These are phyloP conservation scores for Fusarium virguliforme DNA, from an alignment of 2,329 filamentous ascomycete species.

Conservation along the genomic window DNA sequence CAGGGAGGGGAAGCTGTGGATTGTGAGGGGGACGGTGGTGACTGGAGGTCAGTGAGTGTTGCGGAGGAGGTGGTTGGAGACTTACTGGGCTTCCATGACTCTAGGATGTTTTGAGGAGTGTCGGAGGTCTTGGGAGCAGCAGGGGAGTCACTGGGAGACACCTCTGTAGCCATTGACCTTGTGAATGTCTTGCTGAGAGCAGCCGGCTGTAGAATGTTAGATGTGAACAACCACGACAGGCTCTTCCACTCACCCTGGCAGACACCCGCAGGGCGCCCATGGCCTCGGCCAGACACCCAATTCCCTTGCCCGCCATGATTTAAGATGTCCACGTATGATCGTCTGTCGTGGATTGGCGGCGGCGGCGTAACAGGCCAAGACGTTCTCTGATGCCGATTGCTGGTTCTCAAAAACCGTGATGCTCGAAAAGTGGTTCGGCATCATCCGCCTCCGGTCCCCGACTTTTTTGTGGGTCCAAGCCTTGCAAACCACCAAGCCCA, in stretches of 20 bases:
- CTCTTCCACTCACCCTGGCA: constrained; percentile 56
- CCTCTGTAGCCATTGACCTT: constrained; percentile 72
- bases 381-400: constrained; percentile 21
- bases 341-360: constrained; percentile 28
- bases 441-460: constrained; percentile 49
- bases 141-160: constrained; percentile 56
- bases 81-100: constrained; percentile 65
- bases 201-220: constrained; percentile 53
- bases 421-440: constrained; percentile 49
- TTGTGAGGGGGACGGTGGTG: constrained; percentile 82
- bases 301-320: constrained; percentile 65
- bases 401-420: constrained; percentile 51
- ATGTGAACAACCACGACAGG: constrained; percentile 20
- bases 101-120: constrained; percentile 55
- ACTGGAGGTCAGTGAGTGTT: constrained; percentile 56
- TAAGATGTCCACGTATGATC: constrained; percentile 1
- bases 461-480: constrained; percentile 52
- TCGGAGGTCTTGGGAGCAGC: constrained; percentile 48
- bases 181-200: constrained; percentile 61
- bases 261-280: constrained; percentile 67
- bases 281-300: constrained; percentile 68
- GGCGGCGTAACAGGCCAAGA: neutral
- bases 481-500: constrained; percentile 40
- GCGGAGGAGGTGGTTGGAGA: neutral
- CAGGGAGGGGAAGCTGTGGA: constrained; percentile 91